These are phyloP conservation scores for Rhodamnia rubescens DNA, from an alignment of 345 rosid species.

Conservation along the genomic window DNA sequence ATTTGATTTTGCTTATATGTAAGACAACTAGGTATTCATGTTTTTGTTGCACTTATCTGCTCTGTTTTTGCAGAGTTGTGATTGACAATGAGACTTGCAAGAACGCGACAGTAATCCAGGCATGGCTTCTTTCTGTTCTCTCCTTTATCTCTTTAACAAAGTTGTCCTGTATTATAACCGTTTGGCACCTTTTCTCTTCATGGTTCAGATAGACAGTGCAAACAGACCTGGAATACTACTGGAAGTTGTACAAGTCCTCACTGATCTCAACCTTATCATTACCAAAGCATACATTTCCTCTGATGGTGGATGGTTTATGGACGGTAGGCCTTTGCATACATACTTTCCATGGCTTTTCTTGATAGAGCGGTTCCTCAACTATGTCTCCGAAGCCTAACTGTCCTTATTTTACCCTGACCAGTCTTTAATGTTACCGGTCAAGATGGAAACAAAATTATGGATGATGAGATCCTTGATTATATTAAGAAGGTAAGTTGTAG, in stretches of 20 bases:
- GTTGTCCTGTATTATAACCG: neutral
- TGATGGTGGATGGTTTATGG: conserved; percentile 99
- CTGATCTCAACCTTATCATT: conserved; percentile 81
- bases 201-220: conserved; percentile 79
- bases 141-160: neutral
- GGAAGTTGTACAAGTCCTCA: conserved; percentile 88
- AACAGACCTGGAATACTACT: conserved; percentile 89
- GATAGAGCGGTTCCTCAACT: neutral
- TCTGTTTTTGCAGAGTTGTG: conserved; percentile 55
- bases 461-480: conserved; percentile 64
- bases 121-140: conserved; percentile 10
- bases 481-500: conserved; percentile 51
- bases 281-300: conserved; percentile 88
- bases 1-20: neutral
- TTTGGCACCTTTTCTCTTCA: conserved; percentile 2
- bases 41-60: neutral
- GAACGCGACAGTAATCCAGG: conserved; percentile 82
- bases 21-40: neutral
- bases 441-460: conserved; percentile 74
- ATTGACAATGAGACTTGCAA: conserved; percentile 88
- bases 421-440: conserved; percentile 87
- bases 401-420: conserved; percentile 20
- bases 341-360: neutral
- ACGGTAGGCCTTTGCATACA: conserved; percentile 35
- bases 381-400: neutral